A percentile compares a stretch with the other conserved stretches of the same genome.
phyloP scores from a whole-genome alignment of 2,329 filamentous ascomycete genomes.

The Pseudomassariella vexata region DNA sequence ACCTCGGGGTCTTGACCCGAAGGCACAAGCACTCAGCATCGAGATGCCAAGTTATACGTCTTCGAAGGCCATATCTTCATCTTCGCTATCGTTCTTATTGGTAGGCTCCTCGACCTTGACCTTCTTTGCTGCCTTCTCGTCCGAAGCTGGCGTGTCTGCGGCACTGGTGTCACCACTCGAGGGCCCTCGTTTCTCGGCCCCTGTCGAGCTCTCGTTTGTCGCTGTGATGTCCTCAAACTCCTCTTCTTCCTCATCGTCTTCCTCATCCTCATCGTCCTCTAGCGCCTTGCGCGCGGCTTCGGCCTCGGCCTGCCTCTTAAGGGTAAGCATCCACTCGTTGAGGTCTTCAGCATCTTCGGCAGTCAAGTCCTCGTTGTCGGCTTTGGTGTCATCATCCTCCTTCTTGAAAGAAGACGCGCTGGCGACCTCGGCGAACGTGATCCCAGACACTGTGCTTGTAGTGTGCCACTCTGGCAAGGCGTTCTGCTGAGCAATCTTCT shows the following conservation, averaged over 20 bases:
- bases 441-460: constrained; percentile 61
- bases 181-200: constrained; percentile 20
- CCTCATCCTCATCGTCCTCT: constrained; percentile 38
- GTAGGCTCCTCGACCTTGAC: constrained; percentile 41
- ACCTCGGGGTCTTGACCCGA: no score
- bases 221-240: constrained; percentile 28
- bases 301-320: constrained; percentile 51
- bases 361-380: constrained; percentile 40
- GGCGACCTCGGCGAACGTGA: constrained; percentile 40
- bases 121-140: constrained; percentile 44
- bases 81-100: constrained; percentile 25
- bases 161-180: constrained; percentile 24
- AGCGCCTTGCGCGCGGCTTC: constrained; percentile 46
- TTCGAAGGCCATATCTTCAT: constrained; percentile 39
- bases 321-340: constrained; percentile 61
- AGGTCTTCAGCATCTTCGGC: constrained; percentile 53
- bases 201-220: constrained; percentile 15
- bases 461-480: constrained; percentile 67
- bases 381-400: constrained; percentile 27
- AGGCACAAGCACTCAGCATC: no score
- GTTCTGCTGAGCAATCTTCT: constrained; percentile 62
- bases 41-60: constrained; percentile 30
- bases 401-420: constrained; percentile 23
- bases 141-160: constrained; percentile 25
- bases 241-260: constrained; percentile 25